phyloP scores from a whole-genome alignment of 495 filamentous ascomycete species.

The Hypoxylon perforatum region DNA sequence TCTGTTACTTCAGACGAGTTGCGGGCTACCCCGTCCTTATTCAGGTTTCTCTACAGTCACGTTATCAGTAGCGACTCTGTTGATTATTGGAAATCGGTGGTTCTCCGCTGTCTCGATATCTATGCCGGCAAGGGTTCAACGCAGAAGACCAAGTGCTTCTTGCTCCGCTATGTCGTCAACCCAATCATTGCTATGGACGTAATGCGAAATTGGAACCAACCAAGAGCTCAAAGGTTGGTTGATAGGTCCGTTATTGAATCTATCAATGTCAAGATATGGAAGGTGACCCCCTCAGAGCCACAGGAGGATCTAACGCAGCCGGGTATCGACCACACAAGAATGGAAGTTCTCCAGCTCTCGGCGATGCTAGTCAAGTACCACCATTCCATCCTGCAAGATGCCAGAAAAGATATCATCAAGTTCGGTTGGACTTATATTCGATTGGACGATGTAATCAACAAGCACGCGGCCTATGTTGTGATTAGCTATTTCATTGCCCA shows the following conservation, averaged over 20 bases:
- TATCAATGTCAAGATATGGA: conserved; percentile 94
- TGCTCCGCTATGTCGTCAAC: conserved; percentile 92
- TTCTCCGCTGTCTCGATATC: conserved; percentile 87
- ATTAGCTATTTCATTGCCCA: conserved; percentile 98
- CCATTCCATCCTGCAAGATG: conserved; percentile 81
- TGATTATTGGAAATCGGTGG: conserved; percentile 86
- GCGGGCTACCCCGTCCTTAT: conserved; percentile 77
- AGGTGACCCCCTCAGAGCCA: conserved; percentile 82
- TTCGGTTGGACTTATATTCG: conserved; percentile 99
- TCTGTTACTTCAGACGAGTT: conserved; percentile 85
- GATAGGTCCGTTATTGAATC: conserved; percentile 90
- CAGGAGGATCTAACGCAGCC: conserved; percentile 87
- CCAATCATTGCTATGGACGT: conserved; percentile 98
- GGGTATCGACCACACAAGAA: conserved; percentile 92
- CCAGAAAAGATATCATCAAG: conserved; percentile 97
- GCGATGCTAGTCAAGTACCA: conserved; percentile 96
- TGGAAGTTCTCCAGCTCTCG: conserved; percentile 95
- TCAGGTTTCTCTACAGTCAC: conserved; percentile 82
- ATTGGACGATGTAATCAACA: conserved; percentile 98
- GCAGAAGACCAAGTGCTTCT: conserved; percentile 92
- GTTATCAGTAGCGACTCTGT: conserved; percentile 87
- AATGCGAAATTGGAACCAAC: conserved; percentile 70
- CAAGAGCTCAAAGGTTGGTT: conserved; percentile 78
- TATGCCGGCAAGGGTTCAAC: conserved; percentile 81
- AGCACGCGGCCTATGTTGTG: conserved; percentile 96